These are phyloP conservation scores for Aureobasidium pullulans DNA, from an alignment of 2,329 filamentous ascomycete genomes.

Conservation along the genomic window DNA sequence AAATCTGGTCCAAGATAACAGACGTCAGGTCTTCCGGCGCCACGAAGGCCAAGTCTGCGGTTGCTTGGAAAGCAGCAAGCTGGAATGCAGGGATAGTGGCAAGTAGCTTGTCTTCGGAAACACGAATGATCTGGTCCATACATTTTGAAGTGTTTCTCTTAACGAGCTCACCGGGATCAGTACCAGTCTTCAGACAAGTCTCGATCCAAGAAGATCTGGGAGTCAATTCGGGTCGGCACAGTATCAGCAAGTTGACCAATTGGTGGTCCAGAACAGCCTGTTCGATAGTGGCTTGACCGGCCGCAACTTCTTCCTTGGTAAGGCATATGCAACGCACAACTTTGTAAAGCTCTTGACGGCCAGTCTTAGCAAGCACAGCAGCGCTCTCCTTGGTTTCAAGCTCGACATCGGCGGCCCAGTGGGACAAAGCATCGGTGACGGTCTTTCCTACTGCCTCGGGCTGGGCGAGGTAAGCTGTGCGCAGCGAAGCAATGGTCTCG, in stretches of 20 bases:
- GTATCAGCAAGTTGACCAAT: slow-evolving; percentile 67
- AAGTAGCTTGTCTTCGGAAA: slow-evolving; percentile 31
- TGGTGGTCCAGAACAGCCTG: slow-evolving; percentile 55
- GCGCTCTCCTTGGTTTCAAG: slow-evolving; percentile 71
- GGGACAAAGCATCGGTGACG: slow-evolving; percentile 69
- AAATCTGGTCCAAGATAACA: slow-evolving; percentile 65
- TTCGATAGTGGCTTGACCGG: slow-evolving; percentile 37
- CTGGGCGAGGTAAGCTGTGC: slow-evolving; percentile 55
- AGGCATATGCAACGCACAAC: slow-evolving; percentile 58
- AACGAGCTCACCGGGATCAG: slow-evolving; percentile 77
- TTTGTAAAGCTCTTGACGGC: slow-evolving; percentile 55
- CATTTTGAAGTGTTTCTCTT: slow-evolving; percentile 56
- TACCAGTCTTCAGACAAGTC: slow-evolving; percentile 66
- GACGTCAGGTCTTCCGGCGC: slow-evolving; percentile 76
- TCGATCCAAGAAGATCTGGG: slow-evolving; percentile 83
- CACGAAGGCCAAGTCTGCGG: slow-evolving; percentile 88
- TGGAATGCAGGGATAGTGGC: slow-evolving; percentile 45
- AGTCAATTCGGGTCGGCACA: slow-evolving; percentile 71
- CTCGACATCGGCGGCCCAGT: slow-evolving; percentile 63
- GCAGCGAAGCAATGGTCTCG: slow-evolving; percentile 54
- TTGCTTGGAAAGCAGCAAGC: slow-evolving; percentile 70
- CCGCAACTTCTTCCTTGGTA: slow-evolving; percentile 43
- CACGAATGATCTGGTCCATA: slow-evolving; percentile 57
- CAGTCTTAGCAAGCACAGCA: slow-evolving; percentile 57
- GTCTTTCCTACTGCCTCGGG: slow-evolving; percentile 54